A percentile compares a stretch with the other conserved stretches of the same genome.
Conservation (phyloP, 306 rosid species). For the Pterocarpus macrocarpus region DNA sequence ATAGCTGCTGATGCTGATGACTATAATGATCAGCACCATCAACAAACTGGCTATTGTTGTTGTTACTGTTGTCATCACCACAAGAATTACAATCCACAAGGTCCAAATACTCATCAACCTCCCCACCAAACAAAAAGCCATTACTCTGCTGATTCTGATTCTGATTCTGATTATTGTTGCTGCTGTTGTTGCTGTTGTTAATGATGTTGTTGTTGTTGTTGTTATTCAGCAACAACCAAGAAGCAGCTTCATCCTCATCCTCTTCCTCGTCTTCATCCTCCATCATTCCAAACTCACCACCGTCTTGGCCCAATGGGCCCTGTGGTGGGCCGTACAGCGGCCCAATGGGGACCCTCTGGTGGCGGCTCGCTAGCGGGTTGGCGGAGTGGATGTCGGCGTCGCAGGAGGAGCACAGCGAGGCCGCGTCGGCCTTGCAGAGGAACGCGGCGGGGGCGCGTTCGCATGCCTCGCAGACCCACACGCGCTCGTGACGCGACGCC, state of each 20-base stretch:
- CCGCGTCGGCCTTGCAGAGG: slow-evolving; percentile 89
- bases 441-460: slow-evolving; percentile 87
- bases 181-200: background rate
- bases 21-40: slow-evolving; percentile 43
- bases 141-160: slow-evolving; percentile 44
- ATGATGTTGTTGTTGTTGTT: slow-evolving; percentile 2
- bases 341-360: slow-evolving; percentile 86
- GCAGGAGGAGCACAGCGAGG: slow-evolving; percentile 84
- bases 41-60: slow-evolving; percentile 33
- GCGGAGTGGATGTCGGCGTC: slow-evolving; percentile 94
- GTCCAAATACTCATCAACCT: slow-evolving; percentile 86
- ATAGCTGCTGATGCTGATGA: slow-evolving; percentile 47
- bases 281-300: slow-evolving; percentile 47
- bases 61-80: slow-evolving; percentile 34
- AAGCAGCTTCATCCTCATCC: slow-evolving; percentile 81
- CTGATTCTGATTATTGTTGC: background rate
- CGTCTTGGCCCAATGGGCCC: slow-evolving; percentile 31
- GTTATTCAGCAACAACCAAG: slow-evolving; percentile 85
- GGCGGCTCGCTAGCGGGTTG: slow-evolving; percentile 91
- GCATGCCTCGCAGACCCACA: slow-evolving; percentile 88
- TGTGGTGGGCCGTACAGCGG: slow-evolving; percentile 48
- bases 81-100: slow-evolving; percentile 76
- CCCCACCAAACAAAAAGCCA: slow-evolving; percentile 74
- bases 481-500: slow-evolving; percentile 84
- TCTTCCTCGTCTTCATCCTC: slow-evolving; percentile 67